Evolutionary conservation across 139 green algal species (phyloP).

Genomic region (Tetraselmis chui): DNA sequence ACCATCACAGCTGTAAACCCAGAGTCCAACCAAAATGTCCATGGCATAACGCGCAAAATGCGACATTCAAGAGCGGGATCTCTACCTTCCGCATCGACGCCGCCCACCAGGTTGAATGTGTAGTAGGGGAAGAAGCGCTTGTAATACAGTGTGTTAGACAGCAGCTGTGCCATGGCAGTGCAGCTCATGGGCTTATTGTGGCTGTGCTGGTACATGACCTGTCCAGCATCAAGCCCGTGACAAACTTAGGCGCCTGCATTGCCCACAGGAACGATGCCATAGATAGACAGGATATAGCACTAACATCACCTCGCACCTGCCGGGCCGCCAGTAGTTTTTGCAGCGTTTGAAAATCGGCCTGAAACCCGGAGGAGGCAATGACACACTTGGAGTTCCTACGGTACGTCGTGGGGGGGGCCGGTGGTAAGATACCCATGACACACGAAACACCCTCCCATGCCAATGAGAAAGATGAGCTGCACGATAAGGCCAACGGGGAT

Average conservation of each 20-base stretch:
- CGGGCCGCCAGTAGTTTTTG: constrained; percentile 80
- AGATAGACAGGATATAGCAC: no score
- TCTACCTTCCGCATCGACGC: constrained; percentile 88
- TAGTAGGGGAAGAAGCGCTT: constrained; percentile 99
- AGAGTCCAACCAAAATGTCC: no score
- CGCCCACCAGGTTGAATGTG: constrained; percentile 94
- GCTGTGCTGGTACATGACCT: constrained; percentile 86
- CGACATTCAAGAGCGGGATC: no score
- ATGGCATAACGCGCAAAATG: no score
- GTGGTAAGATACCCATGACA: no score
- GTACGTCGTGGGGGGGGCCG: no score
- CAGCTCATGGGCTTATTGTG: constrained; percentile 83
- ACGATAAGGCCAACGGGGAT: no score
- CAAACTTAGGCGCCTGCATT: neutral
- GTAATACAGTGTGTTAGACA: constrained; percentile 95
- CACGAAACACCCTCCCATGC: no score
- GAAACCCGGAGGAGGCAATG: constrained; percentile 84
- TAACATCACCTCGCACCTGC: constrained; percentile 2
- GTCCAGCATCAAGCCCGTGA: constrained; percentile 13
- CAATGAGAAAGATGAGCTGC: no score
- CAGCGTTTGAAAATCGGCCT: constrained; percentile 81
- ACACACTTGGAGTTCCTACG: constrained; percentile 27
- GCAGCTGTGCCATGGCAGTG: constrained; percentile 83
- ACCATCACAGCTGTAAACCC: no score
- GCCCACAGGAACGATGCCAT: constrained; percentile 13